Conservation (phyloP, 495 filamentous ascomycete genomes). For the Glonium stellatum region DNA sequence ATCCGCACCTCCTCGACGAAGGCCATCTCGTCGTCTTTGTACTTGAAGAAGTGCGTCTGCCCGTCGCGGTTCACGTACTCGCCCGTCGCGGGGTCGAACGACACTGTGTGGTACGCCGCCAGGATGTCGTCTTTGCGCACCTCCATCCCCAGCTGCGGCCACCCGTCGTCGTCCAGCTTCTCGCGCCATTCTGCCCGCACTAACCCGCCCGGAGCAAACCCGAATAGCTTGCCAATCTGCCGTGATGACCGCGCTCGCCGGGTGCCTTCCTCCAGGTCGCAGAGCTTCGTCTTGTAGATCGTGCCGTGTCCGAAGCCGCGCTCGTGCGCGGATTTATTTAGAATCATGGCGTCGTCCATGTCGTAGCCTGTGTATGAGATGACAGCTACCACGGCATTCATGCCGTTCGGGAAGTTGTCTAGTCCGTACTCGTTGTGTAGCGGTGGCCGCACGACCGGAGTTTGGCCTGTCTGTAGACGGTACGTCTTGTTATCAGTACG, state of each 20-base stretch:
- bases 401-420: slow-evolving; percentile 98
- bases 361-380: slow-evolving; percentile 99
- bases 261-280: slow-evolving; percentile 67
- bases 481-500: slow-evolving; percentile 97
- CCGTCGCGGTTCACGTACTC: slow-evolving; percentile 64
- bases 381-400: slow-evolving; percentile 91
- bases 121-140: slow-evolving; percentile 75
- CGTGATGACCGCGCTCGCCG: slow-evolving; percentile 49
- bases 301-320: slow-evolving; percentile 95
- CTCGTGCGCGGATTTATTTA: slow-evolving; percentile 96
- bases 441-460: slow-evolving; percentile 84
- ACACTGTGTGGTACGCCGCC: slow-evolving; percentile 83
- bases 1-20: slow-evolving; percentile 91
- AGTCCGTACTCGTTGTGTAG: slow-evolving; percentile 93
- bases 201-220: slow-evolving; percentile 67
- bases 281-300: slow-evolving; percentile 94
- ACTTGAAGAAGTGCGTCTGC: slow-evolving; percentile 73
- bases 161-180: slow-evolving; percentile 75
- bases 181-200: slow-evolving; percentile 57
- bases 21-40: slow-evolving; percentile 81
- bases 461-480: slow-evolving; percentile 89
- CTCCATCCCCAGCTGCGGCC: slow-evolving; percentile 68
- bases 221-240: slow-evolving; percentile 68
- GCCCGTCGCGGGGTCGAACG: slow-evolving; percentile 57
- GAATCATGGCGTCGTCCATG: slow-evolving; percentile 99